phyloP scores from a whole-genome alignment of 2,329 filamentous ascomycete species.

The Botrytis galanthina region DNA sequence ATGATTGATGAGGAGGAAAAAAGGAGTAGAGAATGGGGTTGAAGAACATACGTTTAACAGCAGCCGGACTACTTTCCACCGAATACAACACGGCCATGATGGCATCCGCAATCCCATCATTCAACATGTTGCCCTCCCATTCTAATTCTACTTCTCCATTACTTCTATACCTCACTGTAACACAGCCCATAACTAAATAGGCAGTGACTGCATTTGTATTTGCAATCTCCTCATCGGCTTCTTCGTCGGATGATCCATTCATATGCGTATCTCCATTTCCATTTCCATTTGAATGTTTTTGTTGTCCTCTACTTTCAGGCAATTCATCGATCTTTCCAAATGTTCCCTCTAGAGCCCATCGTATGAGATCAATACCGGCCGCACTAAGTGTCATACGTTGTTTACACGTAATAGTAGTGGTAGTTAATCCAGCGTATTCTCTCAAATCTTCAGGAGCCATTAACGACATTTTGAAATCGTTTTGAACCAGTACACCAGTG shows the following conservation, averaged over 20 bases:
- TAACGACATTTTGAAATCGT: conserved; percentile 93
- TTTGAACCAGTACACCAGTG: conserved; percentile 90
- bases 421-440: conserved; percentile 95
- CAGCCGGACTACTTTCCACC: conserved; percentile 90
- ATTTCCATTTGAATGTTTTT: conserved; percentile 41
- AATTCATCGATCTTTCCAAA: conserved; percentile 82
- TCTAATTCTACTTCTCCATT: conserved; percentile 84
- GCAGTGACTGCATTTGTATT: conserved; percentile 49
- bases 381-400: conserved; percentile 85
- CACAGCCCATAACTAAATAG: conserved; percentile 84
- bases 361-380: conserved; percentile 85
- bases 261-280: conserved; percentile 39
- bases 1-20: conserved; percentile 28
- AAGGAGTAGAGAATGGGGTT: conserved; percentile 17
- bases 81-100: conserved; percentile 90
- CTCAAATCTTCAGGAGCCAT: conserved; percentile 96
- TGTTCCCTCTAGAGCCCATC: conserved; percentile 90
- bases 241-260: conserved; percentile 48
- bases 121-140: conserved; percentile 98
- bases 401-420: conserved; percentile 89
- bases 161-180: conserved; percentile 73
- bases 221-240: conserved; percentile 62
- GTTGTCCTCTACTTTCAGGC: conserved; percentile 35
- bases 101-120: conserved; percentile 96
- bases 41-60: conserved; percentile 73